Evolutionary conservation across 2,329 filamentous ascomycete species (phyloP), one percentile per base, ranked within the genome.

Genomic region (Epichloe brachyelytri): DNA sequence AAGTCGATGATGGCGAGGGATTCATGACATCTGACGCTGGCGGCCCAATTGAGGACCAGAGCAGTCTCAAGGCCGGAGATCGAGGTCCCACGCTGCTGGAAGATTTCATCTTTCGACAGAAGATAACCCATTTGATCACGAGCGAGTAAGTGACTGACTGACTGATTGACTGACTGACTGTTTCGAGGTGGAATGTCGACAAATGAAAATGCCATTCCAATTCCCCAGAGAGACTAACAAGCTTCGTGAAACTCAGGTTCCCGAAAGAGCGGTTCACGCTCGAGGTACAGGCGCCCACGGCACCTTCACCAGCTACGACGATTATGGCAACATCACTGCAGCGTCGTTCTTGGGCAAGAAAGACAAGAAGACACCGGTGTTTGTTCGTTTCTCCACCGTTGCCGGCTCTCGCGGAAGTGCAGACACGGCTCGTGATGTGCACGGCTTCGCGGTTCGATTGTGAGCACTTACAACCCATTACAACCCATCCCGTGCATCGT

Each of bases 301-400:
- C 37, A 78, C 77, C 5, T 89, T 88, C 62, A 79, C 74, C 37
- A 80, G 82, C 44, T 85, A 83, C 56, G 80, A 68, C 3, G 73
- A 86, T 61, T 84, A 72, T 65, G 78, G 75, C 47, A 85, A 86
- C 63, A 73, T 86, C 55, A 87, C 83, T 0, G 78, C 78, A 5
- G 83, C 83, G 11, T 82, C 78, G 0, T 86, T 86, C 63, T 67
- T 86, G 15, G 63, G 62, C 7, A 62, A 65, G 2, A 63, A 71
- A n/a, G 77, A 73, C 39, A 85, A 86, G 63, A 64, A 82, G 60
- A 71, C 68, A 36, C 68, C 82, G 0, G 69, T 82, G 0, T 86
- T 87, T 59, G 71, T 83, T n/a, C 80, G 85, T 15, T 86, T 88
- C 63, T 88, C 84, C 0, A 88, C 84, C 2, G 85, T 89, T 10